phyloP scores from a whole-genome alignment of 331 rosid genomes.

The Prunus yedoensis region DNA sequence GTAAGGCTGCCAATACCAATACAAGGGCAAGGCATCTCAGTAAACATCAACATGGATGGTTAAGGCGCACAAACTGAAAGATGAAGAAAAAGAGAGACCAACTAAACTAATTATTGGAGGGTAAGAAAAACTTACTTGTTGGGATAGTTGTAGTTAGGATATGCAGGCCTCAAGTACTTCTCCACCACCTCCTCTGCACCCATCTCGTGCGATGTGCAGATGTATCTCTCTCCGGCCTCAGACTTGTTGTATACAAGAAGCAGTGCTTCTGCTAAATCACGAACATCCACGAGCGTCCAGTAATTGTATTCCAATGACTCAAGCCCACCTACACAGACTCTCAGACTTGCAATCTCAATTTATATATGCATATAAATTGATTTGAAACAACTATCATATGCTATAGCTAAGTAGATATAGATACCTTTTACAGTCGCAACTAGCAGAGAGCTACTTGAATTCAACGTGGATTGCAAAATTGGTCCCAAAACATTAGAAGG shows the following conservation, averaged over 20 bases:
- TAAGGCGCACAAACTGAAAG: not conserved
- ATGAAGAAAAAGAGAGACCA: not conserved
- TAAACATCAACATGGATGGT: not conserved
- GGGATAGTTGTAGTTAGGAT: constrained; percentile 12
- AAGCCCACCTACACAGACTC: not conserved
- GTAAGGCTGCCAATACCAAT: not conserved
- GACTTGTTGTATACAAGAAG: constrained; percentile 44
- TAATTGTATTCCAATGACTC: constrained; percentile 36
- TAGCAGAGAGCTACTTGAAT: constrained; percentile 47
- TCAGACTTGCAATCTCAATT: not conserved
- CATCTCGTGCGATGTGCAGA: constrained; percentile 39
- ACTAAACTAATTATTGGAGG: not conserved
- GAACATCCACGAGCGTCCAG: constrained; percentile 38
- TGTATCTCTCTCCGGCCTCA: constrained; percentile 61
- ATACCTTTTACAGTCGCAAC: constrained; percentile 50
- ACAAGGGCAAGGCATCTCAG: not conserved
- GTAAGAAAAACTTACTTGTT: not conserved
- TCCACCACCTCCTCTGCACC: constrained; percentile 39
- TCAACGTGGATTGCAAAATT: constrained; percentile 52
- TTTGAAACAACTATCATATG: not conserved
- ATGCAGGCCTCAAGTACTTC: constrained; percentile 4
- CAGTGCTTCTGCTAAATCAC: constrained; percentile 49
- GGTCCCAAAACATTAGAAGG: constrained; percentile 60
- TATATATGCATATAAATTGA: too few relatives aligned
- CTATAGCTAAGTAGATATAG: not conserved